Percentiles rank a stretch among this genome's conserved stretches.
These are phyloP conservation scores for Chlamydomonas eustigma DNA, from an alignment of 139 green algal species.

Conservation along the genomic window DNA sequence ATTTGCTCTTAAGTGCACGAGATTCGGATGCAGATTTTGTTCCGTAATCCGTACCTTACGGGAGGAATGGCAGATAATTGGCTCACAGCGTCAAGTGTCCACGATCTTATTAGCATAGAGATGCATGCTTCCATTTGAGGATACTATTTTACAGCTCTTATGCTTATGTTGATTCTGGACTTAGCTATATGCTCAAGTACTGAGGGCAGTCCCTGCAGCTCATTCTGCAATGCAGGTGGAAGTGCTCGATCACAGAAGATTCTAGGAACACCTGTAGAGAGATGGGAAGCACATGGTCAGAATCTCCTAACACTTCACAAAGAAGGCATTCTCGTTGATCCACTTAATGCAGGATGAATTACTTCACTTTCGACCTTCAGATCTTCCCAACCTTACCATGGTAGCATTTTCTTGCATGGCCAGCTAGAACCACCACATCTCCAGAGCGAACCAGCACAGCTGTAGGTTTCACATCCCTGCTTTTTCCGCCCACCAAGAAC, in stretches of 20 bases:
- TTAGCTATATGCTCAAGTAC: slow-evolving; percentile 27
- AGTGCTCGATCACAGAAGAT: slow-evolving; percentile 23
- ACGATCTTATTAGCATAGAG: too few species aligned
- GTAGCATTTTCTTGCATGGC: not conserved
- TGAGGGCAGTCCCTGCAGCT: not conserved
- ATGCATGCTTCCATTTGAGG: too few species aligned
- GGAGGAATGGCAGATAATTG: too few species aligned
- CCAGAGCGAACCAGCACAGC: slow-evolving; percentile 75
- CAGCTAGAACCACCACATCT: slow-evolving; percentile 74
- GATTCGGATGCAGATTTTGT: too few species aligned
- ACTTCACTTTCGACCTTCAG: too few species aligned
- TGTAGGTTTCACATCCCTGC: slow-evolving; percentile 49
- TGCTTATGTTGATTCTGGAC: slow-evolving; percentile 54
- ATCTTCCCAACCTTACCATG: slow-evolving; percentile 8
- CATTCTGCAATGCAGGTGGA: not conserved
- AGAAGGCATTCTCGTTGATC: too few species aligned
- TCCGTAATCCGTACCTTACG: too few species aligned
- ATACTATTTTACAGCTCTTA: too few species aligned
- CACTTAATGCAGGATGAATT: too few species aligned
- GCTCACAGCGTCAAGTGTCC: too few species aligned
- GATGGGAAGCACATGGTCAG: not conserved
- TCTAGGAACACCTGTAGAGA: slow-evolving; percentile 37
- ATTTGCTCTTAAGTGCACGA: too few species aligned
- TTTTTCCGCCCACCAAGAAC: slow-evolving; percentile 78
- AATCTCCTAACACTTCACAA: too few species aligned